Base-by-base conservation (phyloP, 2,329 filamentous ascomycete genomes). In the Nemania sp. region DNA sequence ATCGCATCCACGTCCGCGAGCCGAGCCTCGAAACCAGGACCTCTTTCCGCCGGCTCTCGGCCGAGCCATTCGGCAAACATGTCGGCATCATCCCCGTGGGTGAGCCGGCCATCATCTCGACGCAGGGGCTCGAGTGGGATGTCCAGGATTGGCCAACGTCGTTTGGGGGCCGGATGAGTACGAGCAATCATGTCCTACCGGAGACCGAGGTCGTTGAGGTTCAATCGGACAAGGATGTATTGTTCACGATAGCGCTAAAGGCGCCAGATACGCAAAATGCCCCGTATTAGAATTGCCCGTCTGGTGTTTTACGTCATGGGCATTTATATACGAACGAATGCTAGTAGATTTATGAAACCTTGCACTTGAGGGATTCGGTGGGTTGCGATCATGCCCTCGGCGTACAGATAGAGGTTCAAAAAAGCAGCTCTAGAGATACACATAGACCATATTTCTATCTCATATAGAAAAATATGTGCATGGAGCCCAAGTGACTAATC, bases 81-180 rank as follows among this genome's bases (percentile, higher is more conserved):
- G 87, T 97, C 32, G 96, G 96, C 10, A 92, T 99, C 70, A 84
- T 99, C 45, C 96, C 96, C 0, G 82, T 98, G 24, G 91, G 90
- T 64, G 92, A 90, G n/a, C 88, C 90, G 2, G 91, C 92, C 54
- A 79, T 86, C n/a, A 93, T 99, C 73, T 91, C 89, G 7, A 97
- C 93, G 0, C 81, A 84, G 15, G 96, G 96, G 0, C 83, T 98
- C 22, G 90, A 97, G 77, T 99, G 96, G 96, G 94, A 99, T 80
- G 92, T 99, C 1, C 78, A 85, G 67, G 84, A 93, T 68, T 97
- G 95, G 94, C 81, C 87, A 72, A 97, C 92, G 0, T 84, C 87
- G 74, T 92, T 96, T 77, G 92, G 92, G 7, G 90, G 89, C 0
- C 85, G 87, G 72, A 76, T 95, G 67, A 94, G 92, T 77, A 95